phyloP scores from a whole-genome alignment of 129 eudicot species.

The Heracleum sosnowskyi region DNA sequence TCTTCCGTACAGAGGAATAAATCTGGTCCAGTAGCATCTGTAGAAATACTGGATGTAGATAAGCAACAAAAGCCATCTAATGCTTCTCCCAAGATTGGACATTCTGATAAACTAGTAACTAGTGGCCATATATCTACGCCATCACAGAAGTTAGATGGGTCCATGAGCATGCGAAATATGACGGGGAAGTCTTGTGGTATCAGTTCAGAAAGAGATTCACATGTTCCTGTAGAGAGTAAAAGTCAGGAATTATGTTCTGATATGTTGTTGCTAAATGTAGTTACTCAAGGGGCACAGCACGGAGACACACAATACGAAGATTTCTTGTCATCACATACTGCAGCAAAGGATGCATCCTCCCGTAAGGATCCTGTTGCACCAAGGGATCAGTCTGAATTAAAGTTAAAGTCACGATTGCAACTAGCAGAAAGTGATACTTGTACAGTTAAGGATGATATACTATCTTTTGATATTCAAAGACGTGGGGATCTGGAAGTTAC shows the following conservation, averaged over 20 bases:
- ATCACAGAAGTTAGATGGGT: not conserved
- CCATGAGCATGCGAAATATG: not conserved
- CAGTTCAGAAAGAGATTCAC: slow-evolving; percentile 17
- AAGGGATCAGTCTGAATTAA: slow-evolving; percentile 24
- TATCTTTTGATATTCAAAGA: slow-evolving; percentile 60
- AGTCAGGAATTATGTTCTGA: slow-evolving; percentile 36
- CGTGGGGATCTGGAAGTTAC: slow-evolving; percentile 58
- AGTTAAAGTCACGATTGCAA: slow-evolving; percentile 22
- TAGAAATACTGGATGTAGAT: not conserved
- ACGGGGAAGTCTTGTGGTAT: not conserved
- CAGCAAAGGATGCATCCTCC: slow-evolving; percentile 15
- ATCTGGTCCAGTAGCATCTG: slow-evolving; percentile 35
- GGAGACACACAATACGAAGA: slow-evolving; percentile 23
- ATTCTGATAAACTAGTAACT: not conserved
- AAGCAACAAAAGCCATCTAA: not conserved
- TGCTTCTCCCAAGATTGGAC: not conserved
- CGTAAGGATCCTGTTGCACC: slow-evolving; percentile 18
- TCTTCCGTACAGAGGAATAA: slow-evolving; percentile 27
- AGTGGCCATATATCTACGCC: not conserved
- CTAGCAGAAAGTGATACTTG: slow-evolving; percentile 24
- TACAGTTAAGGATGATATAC: slow-evolving; percentile 52
- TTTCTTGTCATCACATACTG: slow-evolving; percentile 19
- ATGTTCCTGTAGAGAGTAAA: slow-evolving; percentile 24
- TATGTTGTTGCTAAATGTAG: slow-evolving; percentile 29
- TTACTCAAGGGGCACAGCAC: slow-evolving; percentile 25